Percentiles rank a stretch among this genome's conserved stretches.
phyloP scores from a whole-genome alignment of 305 asterid genomes.

The Fraxinus paxiana region DNA sequence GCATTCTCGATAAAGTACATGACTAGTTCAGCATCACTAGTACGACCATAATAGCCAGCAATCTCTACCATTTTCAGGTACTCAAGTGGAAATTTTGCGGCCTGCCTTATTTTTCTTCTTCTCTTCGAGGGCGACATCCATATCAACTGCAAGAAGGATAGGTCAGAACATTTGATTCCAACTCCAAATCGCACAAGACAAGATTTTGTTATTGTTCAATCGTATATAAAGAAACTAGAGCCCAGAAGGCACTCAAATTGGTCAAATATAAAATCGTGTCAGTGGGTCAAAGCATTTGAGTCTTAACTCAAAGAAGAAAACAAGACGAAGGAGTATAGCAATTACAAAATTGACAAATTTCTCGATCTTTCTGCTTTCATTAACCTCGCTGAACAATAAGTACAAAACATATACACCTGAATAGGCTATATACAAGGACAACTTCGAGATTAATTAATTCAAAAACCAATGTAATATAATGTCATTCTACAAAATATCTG shows the following conservation, averaged over 20 bases:
- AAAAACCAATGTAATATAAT: background rate
- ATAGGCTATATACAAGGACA: background rate
- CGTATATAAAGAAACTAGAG: background rate
- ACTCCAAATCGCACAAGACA: background rate
- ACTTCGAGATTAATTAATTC: background rate
- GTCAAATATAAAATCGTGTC: background rate
- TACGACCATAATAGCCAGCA: slow-evolving; percentile 52
- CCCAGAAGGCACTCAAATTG: background rate
- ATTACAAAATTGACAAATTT: background rate
- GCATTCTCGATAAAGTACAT: slow-evolving; percentile 47
- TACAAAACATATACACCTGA: background rate
- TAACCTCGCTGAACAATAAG: background rate
- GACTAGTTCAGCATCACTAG: slow-evolving; percentile 46
- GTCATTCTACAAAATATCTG: background rate
- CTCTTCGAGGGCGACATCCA: slow-evolving; percentile 50
- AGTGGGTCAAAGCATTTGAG: background rate
- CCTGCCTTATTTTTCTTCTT: slow-evolving; percentile 39
- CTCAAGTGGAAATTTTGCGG: slow-evolving; percentile 29
- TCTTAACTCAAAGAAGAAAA: background rate
- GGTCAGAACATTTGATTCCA: slow-evolving; percentile 1
- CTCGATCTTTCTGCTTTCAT: background rate
- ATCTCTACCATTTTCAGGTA: slow-evolving; percentile 43
- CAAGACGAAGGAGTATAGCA: background rate
- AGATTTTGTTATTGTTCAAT: background rate
- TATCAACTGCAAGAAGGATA: slow-evolving; percentile 35